Conservation (phyloP, 768 basidiomycete genomes). For the Phallus indusiatus region DNA sequence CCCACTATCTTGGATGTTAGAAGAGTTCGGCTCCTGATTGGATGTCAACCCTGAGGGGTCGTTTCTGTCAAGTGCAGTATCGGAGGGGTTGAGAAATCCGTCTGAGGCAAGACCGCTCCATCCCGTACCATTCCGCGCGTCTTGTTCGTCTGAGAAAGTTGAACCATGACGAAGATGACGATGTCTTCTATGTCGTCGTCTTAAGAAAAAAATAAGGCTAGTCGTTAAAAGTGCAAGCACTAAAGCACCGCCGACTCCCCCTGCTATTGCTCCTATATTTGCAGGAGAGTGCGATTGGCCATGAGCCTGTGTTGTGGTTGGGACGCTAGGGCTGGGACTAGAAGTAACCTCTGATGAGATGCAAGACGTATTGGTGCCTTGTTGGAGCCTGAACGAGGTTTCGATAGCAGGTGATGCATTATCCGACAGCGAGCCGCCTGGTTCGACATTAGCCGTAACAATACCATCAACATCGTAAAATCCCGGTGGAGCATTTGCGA, state of each 20-base stretch:
- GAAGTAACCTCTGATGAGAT: not conserved
- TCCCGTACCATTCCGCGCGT: not conserved
- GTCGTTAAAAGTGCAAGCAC: constrained; percentile 33
- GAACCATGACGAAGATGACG: not conserved
- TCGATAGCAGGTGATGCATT: not conserved
- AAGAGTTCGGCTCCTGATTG: too few species aligned
- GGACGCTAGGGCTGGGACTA: too few species aligned
- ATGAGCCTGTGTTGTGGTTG: not conserved
- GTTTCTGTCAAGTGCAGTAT: not conserved
- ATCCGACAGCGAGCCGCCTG: not conserved
- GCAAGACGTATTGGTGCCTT: not conserved
- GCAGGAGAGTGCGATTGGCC: not conserved
- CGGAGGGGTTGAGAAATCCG: too few species aligned
- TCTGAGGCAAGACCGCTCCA: too few species aligned
- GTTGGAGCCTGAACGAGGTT: not conserved
- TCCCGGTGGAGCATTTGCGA: not conserved
- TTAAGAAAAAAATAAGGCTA: constrained; percentile 30
- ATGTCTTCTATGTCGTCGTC: constrained; percentile 19
- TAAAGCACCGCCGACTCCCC: constrained; percentile 37
- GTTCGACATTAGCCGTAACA: not conserved
- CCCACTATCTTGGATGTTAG: too few species aligned
- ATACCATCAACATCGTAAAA: not conserved
- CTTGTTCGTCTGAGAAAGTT: too few species aligned
- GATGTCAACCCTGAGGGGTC: not conserved
- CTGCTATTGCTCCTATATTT: too few species aligned